Percentiles rank a stretch among this genome's conserved stretches.
Conservation (phyloP, 83 land plant species). For the Picea abies region DNA sequence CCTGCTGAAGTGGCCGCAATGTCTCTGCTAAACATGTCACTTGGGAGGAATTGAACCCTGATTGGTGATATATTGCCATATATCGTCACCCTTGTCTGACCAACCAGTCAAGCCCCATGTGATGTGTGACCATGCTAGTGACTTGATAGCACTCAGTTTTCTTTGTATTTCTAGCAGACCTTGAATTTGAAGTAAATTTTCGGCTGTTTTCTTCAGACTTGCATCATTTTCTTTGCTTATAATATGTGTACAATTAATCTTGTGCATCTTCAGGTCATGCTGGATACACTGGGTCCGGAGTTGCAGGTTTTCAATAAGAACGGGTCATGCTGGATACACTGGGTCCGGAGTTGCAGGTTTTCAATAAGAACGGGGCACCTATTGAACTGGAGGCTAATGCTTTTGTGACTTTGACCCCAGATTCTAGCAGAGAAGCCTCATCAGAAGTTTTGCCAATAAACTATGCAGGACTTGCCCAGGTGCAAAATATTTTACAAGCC, state of each 20-base stretch:
- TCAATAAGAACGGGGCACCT: conserved; percentile 45
- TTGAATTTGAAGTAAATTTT: neutral
- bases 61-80: too few species aligned
- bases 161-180: neutral
- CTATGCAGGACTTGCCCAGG: conserved; percentile 54
- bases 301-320: conserved; percentile 53
- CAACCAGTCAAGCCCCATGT: too few species aligned
- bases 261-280: conserved; percentile 55
- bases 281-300: conserved; percentile 83
- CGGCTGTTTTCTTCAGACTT: neutral
- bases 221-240: neutral
- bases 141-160: neutral
- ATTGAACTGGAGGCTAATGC: conserved; percentile 59
- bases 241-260: neutral
- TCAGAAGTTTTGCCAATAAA: conserved; percentile 60
- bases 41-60: too few species aligned
- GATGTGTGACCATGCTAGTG: too few species aligned
- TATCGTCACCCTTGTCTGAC: too few species aligned
- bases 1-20: too few species aligned
- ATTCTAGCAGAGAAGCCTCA: conserved; percentile 47
- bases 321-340: conserved; percentile 84
- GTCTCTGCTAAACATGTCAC: too few species aligned
- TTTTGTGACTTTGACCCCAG: conserved; percentile 68
- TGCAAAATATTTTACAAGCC: neutral
- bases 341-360: conserved; percentile 73